Conservation (phyloP, 345 rosid genomes). For the Psidium friedrichsthalianum region DNA sequence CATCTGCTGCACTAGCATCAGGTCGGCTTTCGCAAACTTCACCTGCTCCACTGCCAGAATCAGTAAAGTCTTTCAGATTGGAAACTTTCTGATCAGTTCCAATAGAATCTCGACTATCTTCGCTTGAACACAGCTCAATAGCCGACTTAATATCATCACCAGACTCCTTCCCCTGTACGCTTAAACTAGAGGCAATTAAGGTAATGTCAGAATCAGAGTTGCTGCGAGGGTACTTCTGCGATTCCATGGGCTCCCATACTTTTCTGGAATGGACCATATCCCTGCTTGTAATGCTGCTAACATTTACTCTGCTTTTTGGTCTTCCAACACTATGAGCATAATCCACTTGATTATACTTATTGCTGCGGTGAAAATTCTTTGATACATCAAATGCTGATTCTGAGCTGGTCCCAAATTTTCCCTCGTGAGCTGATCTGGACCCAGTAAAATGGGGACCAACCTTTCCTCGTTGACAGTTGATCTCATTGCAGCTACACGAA, state of each 20-base stretch:
- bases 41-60: slow-evolving; percentile 8
- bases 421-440: slow-evolving; percentile 36
- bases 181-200: slow-evolving; percentile 32
- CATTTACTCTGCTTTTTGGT: slow-evolving; percentile 35
- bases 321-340: slow-evolving; percentile 38
- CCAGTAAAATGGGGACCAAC: slow-evolving; percentile 41
- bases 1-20: slow-evolving; percentile 11
- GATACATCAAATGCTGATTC: slow-evolving; percentile 48
- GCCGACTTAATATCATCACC: slow-evolving; percentile 22
- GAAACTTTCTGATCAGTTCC: slow-evolving; percentile 17
- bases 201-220: slow-evolving; percentile 52
- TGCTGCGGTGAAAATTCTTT: slow-evolving; percentile 42
- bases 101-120: slow-evolving; percentile 30
- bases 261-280: slow-evolving; percentile 41
- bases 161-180: slow-evolving; percentile 24
- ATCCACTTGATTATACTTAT: slow-evolving; percentile 43
- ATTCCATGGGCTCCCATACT: slow-evolving; percentile 76
- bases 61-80: slow-evolving; percentile 9
- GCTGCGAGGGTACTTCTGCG: slow-evolving; percentile 50
- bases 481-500: slow-evolving; percentile 57
- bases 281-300: slow-evolving; percentile 23
- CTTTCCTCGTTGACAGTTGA: slow-evolving; percentile 43
- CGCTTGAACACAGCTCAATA: slow-evolving; percentile 21
- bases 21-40: slow-evolving; percentile 26
- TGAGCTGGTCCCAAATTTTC: slow-evolving; percentile 34